Conservation (phyloP, 139 green algal species). For the Haematococcus lacustris region DNA sequence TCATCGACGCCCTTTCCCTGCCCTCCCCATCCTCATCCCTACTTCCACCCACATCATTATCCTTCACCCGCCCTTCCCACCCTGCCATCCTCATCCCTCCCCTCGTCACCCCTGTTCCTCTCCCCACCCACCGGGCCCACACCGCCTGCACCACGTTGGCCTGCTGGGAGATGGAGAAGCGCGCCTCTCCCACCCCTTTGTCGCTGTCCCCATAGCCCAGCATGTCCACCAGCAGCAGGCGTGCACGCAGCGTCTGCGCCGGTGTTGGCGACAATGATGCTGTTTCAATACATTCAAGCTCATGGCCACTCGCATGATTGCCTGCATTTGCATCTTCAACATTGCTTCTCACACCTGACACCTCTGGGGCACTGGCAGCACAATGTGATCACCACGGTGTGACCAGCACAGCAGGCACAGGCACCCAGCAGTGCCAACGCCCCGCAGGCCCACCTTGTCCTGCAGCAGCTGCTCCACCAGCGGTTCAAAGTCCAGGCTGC, state of each 20-base stretch:
- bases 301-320: too few relatives aligned
- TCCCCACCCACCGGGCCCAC: not conserved
- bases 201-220: not conserved
- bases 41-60: not conserved
- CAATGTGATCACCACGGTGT: too few relatives aligned
- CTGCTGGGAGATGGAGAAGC: constrained; percentile 1
- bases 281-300: too few relatives aligned
- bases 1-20: too few relatives aligned
- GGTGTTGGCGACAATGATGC: too few relatives aligned
- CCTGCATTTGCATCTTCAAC: too few relatives aligned
- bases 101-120: not conserved
- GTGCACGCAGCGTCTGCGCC: not conserved
- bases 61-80: not conserved
- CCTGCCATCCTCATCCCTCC: not conserved
- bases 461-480: not conserved
- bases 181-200: constrained; percentile 1
- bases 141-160: not conserved
- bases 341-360: too few relatives aligned
- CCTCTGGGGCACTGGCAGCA: too few relatives aligned
- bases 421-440: too few relatives aligned
- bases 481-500: not conserved
- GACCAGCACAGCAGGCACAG: too few relatives aligned
- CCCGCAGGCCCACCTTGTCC: too few relatives aligned
- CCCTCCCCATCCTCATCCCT: too few relatives aligned
- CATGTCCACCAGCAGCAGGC: not conserved